A percentile compares a stretch with the other conserved stretches of the same genome.
Evolutionary conservation across 2,329 filamentous ascomycete species (phyloP).

Genomic region (Sclerotinia glacialis): DNA sequence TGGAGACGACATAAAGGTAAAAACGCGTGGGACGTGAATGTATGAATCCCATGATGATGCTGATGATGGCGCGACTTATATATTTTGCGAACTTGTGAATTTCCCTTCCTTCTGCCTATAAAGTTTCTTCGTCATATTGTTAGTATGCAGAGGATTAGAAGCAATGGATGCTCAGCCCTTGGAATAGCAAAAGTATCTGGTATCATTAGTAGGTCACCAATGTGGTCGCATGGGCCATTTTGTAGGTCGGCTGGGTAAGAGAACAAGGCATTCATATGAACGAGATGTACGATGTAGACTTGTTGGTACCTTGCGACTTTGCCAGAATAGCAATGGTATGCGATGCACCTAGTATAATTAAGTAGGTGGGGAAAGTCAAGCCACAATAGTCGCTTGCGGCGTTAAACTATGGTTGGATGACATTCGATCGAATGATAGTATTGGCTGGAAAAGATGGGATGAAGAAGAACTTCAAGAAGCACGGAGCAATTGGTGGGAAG

Average conservation of each 20-base stretch:
- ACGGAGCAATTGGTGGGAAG: background rate
- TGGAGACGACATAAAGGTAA: conserved; percentile 37
- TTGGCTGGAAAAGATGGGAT: conserved; percentile 11
- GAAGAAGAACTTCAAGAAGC: background rate
- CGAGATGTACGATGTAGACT: conserved; percentile 6
- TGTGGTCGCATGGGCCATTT: conserved; percentile 26
- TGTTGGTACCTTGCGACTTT: conserved; percentile 2
- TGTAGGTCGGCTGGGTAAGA: conserved; percentile 31
- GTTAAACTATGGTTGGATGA: conserved; percentile 17
- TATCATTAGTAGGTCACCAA: conserved; percentile 24
- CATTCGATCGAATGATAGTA: background rate
- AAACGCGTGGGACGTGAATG: conserved; percentile 21
- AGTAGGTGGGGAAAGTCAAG: conserved; percentile 7
- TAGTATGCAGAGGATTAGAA: conserved; percentile 29
- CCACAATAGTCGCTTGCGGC: conserved; percentile 18
- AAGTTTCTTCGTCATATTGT: conserved; percentile 25
- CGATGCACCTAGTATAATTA: conserved; percentile 11
- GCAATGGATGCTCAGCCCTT: conserved; percentile 33
- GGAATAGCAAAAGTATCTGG: conserved; percentile 27
- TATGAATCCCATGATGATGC: conserved; percentile 32
- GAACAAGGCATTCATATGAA: conserved; percentile 22
- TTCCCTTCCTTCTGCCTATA: conserved; percentile 30
- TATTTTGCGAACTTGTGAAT: conserved; percentile 25
- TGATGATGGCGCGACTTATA: conserved; percentile 31
- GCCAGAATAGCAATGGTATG: background rate